Conservation (phyloP, 768 basidiomycete species). For the Hirschioporus abietinus region DNA sequence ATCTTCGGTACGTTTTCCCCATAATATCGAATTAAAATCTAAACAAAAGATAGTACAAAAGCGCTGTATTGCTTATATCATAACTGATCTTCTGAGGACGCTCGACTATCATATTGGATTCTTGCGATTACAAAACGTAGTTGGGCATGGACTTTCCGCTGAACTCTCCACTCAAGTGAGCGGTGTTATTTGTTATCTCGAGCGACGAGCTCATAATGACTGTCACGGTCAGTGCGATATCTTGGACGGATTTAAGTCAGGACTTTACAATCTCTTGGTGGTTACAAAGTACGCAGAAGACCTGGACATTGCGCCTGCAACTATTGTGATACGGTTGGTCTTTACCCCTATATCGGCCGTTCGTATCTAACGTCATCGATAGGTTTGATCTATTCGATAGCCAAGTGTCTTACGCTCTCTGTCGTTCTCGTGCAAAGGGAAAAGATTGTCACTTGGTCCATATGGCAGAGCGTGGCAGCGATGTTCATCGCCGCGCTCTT, state of each 20-base stretch:
- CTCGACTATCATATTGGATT: slow-evolving; percentile 46
- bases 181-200: slow-evolving; percentile 1
- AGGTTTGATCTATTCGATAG: slow-evolving; percentile 63
- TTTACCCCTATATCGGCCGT: not conserved
- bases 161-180: slow-evolving; percentile 30
- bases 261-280: slow-evolving; percentile 60
- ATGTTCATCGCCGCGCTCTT: slow-evolving; percentile 49
- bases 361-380: slow-evolving; percentile 7
- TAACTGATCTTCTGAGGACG: slow-evolving; percentile 54
- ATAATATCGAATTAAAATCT: slow-evolving; percentile 3
- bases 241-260: slow-evolving; percentile 44
- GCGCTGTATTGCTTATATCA: slow-evolving; percentile 46
- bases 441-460: slow-evolving; percentile 51
- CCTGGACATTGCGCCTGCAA: slow-evolving; percentile 50
- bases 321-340: slow-evolving; percentile 57
- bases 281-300: slow-evolving; percentile 56
- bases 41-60: slow-evolving; percentile 40
- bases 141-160: slow-evolving; percentile 29
- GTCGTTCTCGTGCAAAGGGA: slow-evolving; percentile 42
- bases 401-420: slow-evolving; percentile 53
- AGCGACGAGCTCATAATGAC: slow-evolving; percentile 3
- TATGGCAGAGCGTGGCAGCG: slow-evolving; percentile 57
- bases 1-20: slow-evolving; percentile 46
- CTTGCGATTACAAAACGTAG: slow-evolving; percentile 49
- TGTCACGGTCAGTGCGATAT: slow-evolving; percentile 36